Percentiles rank a stretch among this genome's conserved stretches.
These are phyloP conservation scores for Aspergillus aculeatus DNA, from an alignment of 2,329 filamentous ascomycete species.

Conservation along the genomic window DNA sequence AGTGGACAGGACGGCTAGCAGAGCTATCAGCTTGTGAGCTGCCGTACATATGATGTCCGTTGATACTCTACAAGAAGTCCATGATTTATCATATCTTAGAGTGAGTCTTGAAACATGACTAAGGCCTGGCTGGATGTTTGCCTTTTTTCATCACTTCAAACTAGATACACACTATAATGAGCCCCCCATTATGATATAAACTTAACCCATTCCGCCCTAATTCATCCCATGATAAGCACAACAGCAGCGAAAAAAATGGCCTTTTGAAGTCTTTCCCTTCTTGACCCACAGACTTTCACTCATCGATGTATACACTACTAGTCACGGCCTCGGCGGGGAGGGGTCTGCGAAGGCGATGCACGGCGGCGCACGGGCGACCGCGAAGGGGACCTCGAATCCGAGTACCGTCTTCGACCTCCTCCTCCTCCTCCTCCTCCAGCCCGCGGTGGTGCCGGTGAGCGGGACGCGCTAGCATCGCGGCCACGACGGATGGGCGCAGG, in stretches of 20 bases:
- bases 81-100: too few relatives aligned
- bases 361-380: conserved; percentile 20
- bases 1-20: too few relatives aligned
- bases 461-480: conserved; percentile 25
- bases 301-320: neutral
- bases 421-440: neutral
- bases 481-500: conserved; percentile 15
- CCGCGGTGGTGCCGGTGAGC: conserved; percentile 25
- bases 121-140: neutral
- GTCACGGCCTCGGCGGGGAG: conserved; percentile 19
- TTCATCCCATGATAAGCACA: neutral
- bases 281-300: neutral
- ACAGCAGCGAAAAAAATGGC: neutral
- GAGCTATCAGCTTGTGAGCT: too few relatives aligned
- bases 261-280: neutral
- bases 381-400: conserved; percentile 22
- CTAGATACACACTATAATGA: neutral
- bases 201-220: neutral
- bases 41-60: too few relatives aligned
- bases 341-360: conserved; percentile 15
- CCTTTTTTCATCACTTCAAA: conserved; percentile 3
- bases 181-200: neutral
- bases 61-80: too few relatives aligned
- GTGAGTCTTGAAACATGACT: too few relatives aligned
- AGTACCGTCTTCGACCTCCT: conserved; percentile 18